Conservation (phyloP, 2,329 filamentous ascomycete genomes). For the Atkinsonella hypoxylon region DNA sequence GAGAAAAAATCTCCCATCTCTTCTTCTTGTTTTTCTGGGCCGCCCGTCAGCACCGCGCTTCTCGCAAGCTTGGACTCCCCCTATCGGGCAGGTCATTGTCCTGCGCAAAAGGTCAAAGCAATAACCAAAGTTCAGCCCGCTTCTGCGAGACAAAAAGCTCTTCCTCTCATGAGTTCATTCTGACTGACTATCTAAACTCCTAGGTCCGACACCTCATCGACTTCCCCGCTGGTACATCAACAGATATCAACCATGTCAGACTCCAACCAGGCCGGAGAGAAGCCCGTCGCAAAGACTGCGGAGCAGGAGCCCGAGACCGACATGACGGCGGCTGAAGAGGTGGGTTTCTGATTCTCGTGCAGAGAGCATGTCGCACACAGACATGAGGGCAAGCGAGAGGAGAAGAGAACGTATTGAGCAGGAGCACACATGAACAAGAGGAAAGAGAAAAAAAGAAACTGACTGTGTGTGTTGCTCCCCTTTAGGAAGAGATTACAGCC, state of each 20-base stretch:
- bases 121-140: not conserved
- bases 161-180: not conserved
- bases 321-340: constrained; percentile 10
- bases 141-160: not conserved
- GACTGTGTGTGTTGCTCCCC: constrained; percentile 14
- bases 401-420: not conserved
- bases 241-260: constrained; percentile 4
- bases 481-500: constrained; percentile 65
- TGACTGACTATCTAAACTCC: not conserved
- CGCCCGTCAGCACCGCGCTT: not conserved
- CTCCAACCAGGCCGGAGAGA: constrained; percentile 5
- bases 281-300: constrained; percentile 3
- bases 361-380: not conserved
- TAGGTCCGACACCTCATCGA: not conserved
- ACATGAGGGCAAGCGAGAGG: not conserved
- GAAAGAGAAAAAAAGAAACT: constrained; percentile 14
- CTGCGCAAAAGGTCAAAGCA: not conserved
- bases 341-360: constrained; percentile 5
- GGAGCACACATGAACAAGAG: not conserved
- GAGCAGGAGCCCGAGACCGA: constrained; percentile 6
- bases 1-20: not conserved
- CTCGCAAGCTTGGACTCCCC: not conserved
- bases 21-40: not conserved
- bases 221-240: not conserved
- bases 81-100: not conserved